Conservation (phyloP, 2,329 filamentous ascomycete species). For the Teratosphaeria epicoccoides region DNA sequence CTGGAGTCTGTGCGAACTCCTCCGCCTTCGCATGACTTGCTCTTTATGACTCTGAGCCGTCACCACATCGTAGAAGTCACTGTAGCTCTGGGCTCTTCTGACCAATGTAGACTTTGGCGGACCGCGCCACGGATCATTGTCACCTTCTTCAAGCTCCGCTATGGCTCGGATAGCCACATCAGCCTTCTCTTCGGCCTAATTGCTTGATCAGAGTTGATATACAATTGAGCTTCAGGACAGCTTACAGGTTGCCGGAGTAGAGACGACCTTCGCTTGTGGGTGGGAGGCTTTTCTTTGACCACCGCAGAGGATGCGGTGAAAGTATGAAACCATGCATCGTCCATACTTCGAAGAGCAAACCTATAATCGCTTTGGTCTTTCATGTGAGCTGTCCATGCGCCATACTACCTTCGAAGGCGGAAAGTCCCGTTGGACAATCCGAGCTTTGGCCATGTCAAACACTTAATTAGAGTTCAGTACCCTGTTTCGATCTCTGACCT, state of each 20-base stretch:
- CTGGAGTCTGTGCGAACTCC: slow-evolving; percentile 14
- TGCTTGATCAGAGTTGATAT: slow-evolving; percentile 32
- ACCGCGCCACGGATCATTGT: slow-evolving; percentile 37
- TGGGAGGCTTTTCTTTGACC: slow-evolving; percentile 38
- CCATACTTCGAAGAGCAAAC: slow-evolving; percentile 28
- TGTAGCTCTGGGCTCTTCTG: slow-evolving; percentile 65
- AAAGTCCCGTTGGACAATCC: background rate
- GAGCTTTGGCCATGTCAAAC: background rate
- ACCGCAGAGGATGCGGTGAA: slow-evolving; percentile 53
- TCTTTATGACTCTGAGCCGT: slow-evolving; percentile 48
- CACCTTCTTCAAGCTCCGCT: slow-evolving; percentile 46
- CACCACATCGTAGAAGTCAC: slow-evolving; percentile 60
- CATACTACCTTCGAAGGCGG: background rate
- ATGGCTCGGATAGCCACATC: slow-evolving; percentile 47
- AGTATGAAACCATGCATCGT: slow-evolving; percentile 70
- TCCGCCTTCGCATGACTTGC: slow-evolving; percentile 28
- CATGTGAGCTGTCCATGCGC: background rate
- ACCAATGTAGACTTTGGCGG: slow-evolving; percentile 57
- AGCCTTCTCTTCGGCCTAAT: slow-evolving; percentile 46
- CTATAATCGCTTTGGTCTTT: background rate
- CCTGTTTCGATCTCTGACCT: background rate
- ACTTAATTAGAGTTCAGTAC: background rate
- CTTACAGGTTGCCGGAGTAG: slow-evolving; percentile 49
- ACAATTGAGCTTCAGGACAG: slow-evolving; percentile 22
- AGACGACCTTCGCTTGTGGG: slow-evolving; percentile 56